Evolutionary conservation across 805 yeast species (phyloP).

Genomic region (Metschnikowia picachoensis): DNA sequence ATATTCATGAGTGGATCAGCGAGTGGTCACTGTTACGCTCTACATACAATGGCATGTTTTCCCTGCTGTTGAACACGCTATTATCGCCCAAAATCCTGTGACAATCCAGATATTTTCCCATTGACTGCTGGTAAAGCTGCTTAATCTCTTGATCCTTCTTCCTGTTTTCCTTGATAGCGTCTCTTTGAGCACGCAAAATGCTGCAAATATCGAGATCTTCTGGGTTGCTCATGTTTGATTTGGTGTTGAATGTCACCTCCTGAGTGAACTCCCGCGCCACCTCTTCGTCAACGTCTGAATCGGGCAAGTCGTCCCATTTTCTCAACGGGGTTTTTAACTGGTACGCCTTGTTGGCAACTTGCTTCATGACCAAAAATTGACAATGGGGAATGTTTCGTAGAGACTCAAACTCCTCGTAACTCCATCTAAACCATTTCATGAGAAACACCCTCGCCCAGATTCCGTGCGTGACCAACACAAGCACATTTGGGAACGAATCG

Average conservation of each 20-base stretch:
- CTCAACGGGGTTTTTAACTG: slow-evolving; percentile 55
- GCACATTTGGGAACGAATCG: slow-evolving; percentile 70
- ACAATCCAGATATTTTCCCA: slow-evolving; percentile 17
- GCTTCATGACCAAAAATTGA: slow-evolving; percentile 74
- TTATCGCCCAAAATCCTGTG: slow-evolving; percentile 19
- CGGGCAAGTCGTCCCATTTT: slow-evolving; percentile 67
- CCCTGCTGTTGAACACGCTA: slow-evolving; percentile 25
- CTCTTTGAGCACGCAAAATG: slow-evolving; percentile 36
- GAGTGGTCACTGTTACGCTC: slow-evolving; percentile 4
- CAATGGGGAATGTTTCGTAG: slow-evolving; percentile 84
- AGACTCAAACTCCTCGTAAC: slow-evolving; percentile 82
- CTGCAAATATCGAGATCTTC: slow-evolving; percentile 37
- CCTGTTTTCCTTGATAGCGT: slow-evolving; percentile 35
- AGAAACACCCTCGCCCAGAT: slow-evolving; percentile 90
- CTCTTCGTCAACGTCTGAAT: slow-evolving; percentile 35
- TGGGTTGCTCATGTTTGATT: slow-evolving; percentile 28
- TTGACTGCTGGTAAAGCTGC: slow-evolving; percentile 31
- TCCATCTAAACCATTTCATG: slow-evolving; percentile 95
- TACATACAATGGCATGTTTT: slow-evolving; percentile 9
- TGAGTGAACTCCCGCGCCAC: slow-evolving; percentile 33
- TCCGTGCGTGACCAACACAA: slow-evolving; percentile 88
- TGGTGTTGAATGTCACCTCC: slow-evolving; percentile 37
- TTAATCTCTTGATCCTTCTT: slow-evolving; percentile 42
- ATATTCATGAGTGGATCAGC: slow-evolving; percentile 1
- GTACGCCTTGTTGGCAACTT: slow-evolving; percentile 48